Base-by-base conservation (phyloP, 768 basidiomycete genomes). In the Leccinum variicolor region DNA sequence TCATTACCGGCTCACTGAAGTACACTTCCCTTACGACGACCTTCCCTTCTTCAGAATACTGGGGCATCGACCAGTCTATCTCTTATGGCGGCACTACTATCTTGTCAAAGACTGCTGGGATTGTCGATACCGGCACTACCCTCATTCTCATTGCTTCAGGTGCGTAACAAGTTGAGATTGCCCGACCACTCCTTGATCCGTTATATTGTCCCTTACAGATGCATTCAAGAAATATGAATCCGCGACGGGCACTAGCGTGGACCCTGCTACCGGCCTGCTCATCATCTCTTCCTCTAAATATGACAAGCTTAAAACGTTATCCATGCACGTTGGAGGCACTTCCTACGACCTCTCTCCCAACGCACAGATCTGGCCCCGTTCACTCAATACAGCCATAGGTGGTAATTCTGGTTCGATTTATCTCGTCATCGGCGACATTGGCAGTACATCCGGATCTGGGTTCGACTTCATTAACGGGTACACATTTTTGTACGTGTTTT, bases 291-390 rank as follows among this genome's bases (percentile, higher is more conserved):
- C 63, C 2, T 49, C 50, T 3, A 68, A 76, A 34, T 74, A 62
- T 58, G 56, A 45, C 23, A 64, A 46, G 15, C 59, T 75, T 15
- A 3, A 69, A 56, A 64, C 53, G 2, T 39, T 75, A 45, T 56
- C 59, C 43, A 74, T 76, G 61, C 58, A 63, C 11, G 60, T 73
- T 34, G 69, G 67, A 29, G 61, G 53, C 3, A 26, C 28, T 1
- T 50, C 59, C 3, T 69, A 73, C 45, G 53, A 46, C 28, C 60
- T 73, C 17, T 56, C 56, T 4, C 56, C 66, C 6, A 69, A 73
- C 26, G 73, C 63, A 3, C 73, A 75, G 53, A 73, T 73, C 57
- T 74, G 73, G 70, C 73, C 73, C 2, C 70, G 69, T 45, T 66
- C 67, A 14, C 62, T 75, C 29, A 73, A 74, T 62, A 36, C 59